Evolutionary conservation across 768 basidiomycete species (phyloP), one percentile per base, ranked within the genome.

Genomic region (Leucogyrophana mollusca): DNA sequence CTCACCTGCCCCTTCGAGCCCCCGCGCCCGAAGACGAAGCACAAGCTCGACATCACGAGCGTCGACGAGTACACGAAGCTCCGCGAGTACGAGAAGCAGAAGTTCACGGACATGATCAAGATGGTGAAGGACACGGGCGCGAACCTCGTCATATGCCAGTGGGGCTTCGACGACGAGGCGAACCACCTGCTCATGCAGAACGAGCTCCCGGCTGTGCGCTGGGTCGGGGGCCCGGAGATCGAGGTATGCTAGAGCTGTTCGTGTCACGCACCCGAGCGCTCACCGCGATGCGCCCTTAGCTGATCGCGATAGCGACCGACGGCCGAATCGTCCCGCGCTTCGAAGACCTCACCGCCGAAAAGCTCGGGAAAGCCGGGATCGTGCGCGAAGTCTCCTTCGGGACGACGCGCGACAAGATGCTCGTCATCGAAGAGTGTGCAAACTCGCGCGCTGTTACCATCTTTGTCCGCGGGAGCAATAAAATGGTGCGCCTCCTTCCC

Each of bases 141-240:
- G 11, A 99, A 99, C 68, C 70, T 99, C 49, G 96, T 99, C 54
- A 97, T 99, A 57, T 99, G 96, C 69, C 96, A 99, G 64, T 99
- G 96, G 96, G 96, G 96, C 50, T 99, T 99, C 62, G 96, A 99
- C 62, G 96, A 99, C 60, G 96, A 99, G 70, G 96, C 96, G 35
- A 99, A 99, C 63, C 96, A 98, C 64, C 55, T 98, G 57, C 69
- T 99, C 53, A 93, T 98, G 91, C 94, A 96, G 73, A 98, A 97
- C 57, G 91, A 94, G 11, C 76, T 99, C 27, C 96, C 96, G 34
- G 90, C 96, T 22, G 95, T 98, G 23, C 80, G 96, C 62, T 98
- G 96, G 96, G 96, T 99, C 46, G 96, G 96, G 50, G 96, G 96
- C 18, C 96, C 96, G 3, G 96, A 99, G 66, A 99, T 99, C 52